A percentile compares a stretch with the other conserved stretches of the same genome.
phyloP scores from a whole-genome alignment of 768 basidiomycete genomes.

The Dendrothele bispora region DNA sequence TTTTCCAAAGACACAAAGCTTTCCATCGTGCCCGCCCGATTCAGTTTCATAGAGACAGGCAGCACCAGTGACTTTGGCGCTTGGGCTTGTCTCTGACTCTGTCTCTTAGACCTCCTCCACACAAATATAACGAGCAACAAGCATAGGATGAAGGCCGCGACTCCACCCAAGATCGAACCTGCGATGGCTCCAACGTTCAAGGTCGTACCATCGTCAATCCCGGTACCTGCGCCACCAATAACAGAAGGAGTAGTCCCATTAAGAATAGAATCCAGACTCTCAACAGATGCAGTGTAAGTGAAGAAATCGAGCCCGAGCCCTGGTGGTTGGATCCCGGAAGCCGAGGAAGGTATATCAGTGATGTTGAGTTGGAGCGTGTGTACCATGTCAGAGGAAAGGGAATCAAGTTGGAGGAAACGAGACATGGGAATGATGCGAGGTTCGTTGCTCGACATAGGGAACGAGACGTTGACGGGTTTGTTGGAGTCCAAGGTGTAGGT shows the following conservation, averaged over 20 bases:
- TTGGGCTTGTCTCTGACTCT: too few species aligned
- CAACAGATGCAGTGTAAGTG: slow-evolving; percentile 35
- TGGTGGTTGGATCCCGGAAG: slow-evolving; percentile 32
- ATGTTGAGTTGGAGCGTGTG: slow-evolving; percentile 38
- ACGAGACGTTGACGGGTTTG: slow-evolving; percentile 7
- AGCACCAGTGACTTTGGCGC: too few species aligned
- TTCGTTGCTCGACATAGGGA: slow-evolving; percentile 25
- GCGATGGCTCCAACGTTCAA: not conserved
- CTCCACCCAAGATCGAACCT: not conserved
- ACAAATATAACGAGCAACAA: too few species aligned
- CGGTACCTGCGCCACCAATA: not conserved
- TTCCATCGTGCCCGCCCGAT: too few species aligned
- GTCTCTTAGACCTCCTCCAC: too few species aligned
- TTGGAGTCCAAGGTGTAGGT: slow-evolving; percentile 33
- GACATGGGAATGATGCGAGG: slow-evolving; percentile 32
- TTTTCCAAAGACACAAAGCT: too few species aligned
- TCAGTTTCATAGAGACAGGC: too few species aligned
- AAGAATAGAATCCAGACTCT: slow-evolving; percentile 18
- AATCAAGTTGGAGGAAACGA: slow-evolving; percentile 32
- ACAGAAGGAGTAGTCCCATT: not conserved
- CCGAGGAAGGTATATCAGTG: slow-evolving; percentile 30
- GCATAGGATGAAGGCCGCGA: too few species aligned
- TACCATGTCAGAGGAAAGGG: slow-evolving; percentile 29
- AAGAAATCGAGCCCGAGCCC: slow-evolving; percentile 34
- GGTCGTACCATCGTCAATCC: not conserved